phyloP scores from a whole-genome alignment of 1,284 basidiomycete genomes.

The Microbotryomycetes sp. region DNA sequence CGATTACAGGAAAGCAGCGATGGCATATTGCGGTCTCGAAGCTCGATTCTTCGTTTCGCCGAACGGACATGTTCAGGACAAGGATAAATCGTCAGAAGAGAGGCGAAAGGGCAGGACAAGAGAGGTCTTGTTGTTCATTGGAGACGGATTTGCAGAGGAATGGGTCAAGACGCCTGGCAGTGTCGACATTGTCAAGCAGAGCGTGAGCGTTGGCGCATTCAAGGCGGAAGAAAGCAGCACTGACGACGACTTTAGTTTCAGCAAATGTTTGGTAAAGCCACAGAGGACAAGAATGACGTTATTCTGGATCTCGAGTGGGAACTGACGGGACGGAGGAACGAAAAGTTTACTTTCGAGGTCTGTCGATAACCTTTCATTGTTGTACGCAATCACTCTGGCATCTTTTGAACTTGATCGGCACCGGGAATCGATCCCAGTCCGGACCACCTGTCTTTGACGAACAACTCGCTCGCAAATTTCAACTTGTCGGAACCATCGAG shows the following conservation, averaged over 20 bases:
- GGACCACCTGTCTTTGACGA: constrained; percentile 29
- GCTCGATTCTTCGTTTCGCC: not conserved
- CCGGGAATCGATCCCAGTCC: constrained; percentile 12
- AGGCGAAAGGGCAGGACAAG: no score
- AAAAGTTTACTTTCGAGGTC: not conserved
- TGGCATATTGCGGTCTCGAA: not conserved
- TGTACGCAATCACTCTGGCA: constrained; percentile 4
- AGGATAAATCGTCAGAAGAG: not conserved
- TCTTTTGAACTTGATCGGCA: constrained; percentile 30
- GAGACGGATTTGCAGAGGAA: not conserved
- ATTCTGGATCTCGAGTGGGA: not conserved
- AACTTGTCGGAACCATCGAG: constrained; percentile 26
- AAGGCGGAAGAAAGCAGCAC: no score
- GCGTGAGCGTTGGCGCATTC: no score
- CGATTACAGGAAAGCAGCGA: not conserved
- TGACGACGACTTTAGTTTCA: no score
- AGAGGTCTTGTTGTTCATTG: not conserved
- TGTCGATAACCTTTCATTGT: not conserved
- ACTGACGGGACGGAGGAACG: not conserved
- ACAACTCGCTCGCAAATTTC: constrained; percentile 29
- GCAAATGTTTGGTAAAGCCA: not conserved
- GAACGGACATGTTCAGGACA: not conserved
- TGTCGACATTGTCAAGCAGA: not conserved
- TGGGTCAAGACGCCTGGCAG: not conserved
- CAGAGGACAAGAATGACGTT: not conserved